Base-by-base conservation (phyloP, 257 asterid species). In the Solanum clarkiae region DNA sequence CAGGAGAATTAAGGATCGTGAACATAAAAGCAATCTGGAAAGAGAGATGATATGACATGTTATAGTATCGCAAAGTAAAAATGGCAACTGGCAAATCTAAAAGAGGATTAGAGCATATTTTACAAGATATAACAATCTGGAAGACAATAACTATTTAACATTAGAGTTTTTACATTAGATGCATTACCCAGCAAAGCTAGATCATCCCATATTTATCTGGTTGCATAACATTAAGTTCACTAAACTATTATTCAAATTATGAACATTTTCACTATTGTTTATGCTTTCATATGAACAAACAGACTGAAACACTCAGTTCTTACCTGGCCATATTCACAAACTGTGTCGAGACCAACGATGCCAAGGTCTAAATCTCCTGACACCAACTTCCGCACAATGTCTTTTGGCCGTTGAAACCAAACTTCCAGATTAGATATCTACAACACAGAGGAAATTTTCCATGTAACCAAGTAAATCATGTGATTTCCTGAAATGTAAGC, bases 351-450 rank as follows among this genome's bases (percentile, higher is more conserved):
- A 84, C 99, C 99, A 87, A 96, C 99, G 86, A 96, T 93, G 83
- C 99, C 99, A 85, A 96, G 97, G 91, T 96, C 99, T 84, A 96
- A 87, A 92, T 96, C 98, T 90, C 99, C 99, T 10, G 98, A 92
- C 20, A 91, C 91, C 91, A 96, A 90, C 88, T 95, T 96, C 89
- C 99, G 91, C 85, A 96, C 98, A 7, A 96, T 90, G 80, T 96
- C 99, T 89, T 96, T 96, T 47, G 98, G 99, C 91, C 99, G 95
- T 88, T 96, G 99, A 92, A 91, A 94, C 99, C 99, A 96, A 68
- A 96, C 98, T 89, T 96, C 98, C 86, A 96, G 84, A 87, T 93
- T 91, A 36, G 96, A 84, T 83, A 96, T 89, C 99, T 96, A 96
- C 65, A 84, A 88, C 36, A 88, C 16, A 75, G 15, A 47, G 47